phyloP scores from a whole-genome alignment of 192 early-diverging fungal species.

The Backusella mclennaniae region DNA sequence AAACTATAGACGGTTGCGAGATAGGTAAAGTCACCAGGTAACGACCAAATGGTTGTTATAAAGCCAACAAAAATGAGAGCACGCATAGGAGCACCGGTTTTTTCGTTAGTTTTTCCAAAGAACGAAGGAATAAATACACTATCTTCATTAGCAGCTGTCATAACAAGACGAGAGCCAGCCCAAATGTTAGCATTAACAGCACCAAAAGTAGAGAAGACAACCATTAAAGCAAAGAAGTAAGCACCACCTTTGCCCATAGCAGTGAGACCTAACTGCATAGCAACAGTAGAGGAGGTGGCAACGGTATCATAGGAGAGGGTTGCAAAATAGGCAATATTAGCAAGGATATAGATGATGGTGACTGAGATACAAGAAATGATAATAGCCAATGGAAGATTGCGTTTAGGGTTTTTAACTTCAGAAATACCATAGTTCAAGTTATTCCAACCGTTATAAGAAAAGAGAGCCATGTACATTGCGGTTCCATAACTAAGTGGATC shows the following conservation, averaged over 20 bases:
- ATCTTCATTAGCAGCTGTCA: slow-evolving; percentile 52
- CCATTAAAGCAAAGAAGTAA: slow-evolving; percentile 66
- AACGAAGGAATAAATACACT: slow-evolving; percentile 57
- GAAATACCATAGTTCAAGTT: slow-evolving; percentile 77
- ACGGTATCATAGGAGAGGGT: slow-evolving; percentile 66
- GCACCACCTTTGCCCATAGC: slow-evolving; percentile 65
- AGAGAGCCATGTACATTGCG: slow-evolving; percentile 63
- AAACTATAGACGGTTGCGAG: slow-evolving; percentile 75
- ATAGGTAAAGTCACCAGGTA: slow-evolving; percentile 57
- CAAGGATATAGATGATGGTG: slow-evolving; percentile 70
- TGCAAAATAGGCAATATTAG: slow-evolving; percentile 79
- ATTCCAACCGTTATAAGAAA: slow-evolving; percentile 63
- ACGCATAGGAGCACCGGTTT: slow-evolving; percentile 57
- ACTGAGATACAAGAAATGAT: slow-evolving; percentile 65
- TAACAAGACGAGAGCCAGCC: slow-evolving; percentile 61
- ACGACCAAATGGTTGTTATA: slow-evolving; percentile 54
- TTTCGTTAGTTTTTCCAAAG: slow-evolving; percentile 56
- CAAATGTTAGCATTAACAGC: slow-evolving; percentile 76
- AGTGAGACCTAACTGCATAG: slow-evolving; percentile 62
- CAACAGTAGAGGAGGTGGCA: slow-evolving; percentile 54
- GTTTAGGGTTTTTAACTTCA: slow-evolving; percentile 77
- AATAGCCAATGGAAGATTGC: slow-evolving; percentile 71
- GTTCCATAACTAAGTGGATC: slow-evolving; percentile 64
- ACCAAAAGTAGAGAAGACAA: slow-evolving; percentile 69
- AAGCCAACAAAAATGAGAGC: slow-evolving; percentile 58